phyloP scores from a whole-genome alignment of 768 basidiomycete species.

The Epithele typhae region DNA sequence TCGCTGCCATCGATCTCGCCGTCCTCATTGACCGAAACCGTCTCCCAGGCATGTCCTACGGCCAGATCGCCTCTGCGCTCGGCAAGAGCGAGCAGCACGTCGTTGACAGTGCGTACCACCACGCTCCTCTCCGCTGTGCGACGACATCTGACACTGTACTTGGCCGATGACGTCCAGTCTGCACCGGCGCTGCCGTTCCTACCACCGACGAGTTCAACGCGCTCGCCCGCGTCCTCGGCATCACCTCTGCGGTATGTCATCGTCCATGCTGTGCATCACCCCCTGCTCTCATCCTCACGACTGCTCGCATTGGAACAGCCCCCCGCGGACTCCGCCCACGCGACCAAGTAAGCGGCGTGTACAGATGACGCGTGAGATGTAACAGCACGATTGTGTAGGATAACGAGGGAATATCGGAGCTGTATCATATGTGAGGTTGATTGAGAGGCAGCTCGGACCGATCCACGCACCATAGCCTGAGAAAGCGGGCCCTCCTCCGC shows the following conservation, averaged over 20 bases:
- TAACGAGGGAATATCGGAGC: constrained; percentile 8
- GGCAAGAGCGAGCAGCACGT: constrained; percentile 44
- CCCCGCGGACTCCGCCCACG: constrained; percentile 26
- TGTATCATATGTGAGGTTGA: constrained; percentile 6
- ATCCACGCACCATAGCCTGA: no score
- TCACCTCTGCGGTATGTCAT: constrained; percentile 20
- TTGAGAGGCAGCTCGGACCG: no score
- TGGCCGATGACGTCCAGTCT: constrained; percentile 20
- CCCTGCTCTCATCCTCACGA: background rate
- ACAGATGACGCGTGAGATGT: background rate
- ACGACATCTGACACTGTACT: background rate
- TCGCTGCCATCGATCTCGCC: background rate
- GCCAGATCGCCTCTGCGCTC: constrained; percentile 42
- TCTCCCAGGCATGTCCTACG: constrained; percentile 42
- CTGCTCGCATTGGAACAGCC: constrained; percentile 13
- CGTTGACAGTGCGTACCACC: constrained; percentile 41
- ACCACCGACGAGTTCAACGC: constrained; percentile 26
- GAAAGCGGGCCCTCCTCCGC: no score
- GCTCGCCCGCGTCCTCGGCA: constrained; percentile 23
- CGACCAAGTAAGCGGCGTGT: constrained; percentile 4
- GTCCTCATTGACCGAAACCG: background rate
- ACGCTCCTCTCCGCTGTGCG: background rate
- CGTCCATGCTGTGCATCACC: background rate
- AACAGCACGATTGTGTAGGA: constrained; percentile 7
- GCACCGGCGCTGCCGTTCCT: constrained; percentile 21